Evolutionary conservation across 805 yeast genomes (phyloP).

Genomic region (Suhomyces sp.): DNA sequence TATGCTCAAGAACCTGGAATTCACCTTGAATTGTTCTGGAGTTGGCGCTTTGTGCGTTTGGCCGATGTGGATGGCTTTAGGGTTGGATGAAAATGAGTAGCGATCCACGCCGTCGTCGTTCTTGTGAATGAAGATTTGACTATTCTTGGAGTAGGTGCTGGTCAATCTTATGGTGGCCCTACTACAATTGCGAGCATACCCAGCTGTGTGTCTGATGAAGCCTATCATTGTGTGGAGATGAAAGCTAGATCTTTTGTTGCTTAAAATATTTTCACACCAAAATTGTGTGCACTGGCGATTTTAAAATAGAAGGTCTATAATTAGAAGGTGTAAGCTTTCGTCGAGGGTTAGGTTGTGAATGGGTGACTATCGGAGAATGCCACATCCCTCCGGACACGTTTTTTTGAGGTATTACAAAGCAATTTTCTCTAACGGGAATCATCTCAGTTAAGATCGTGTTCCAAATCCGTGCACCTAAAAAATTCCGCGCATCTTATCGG

Average conservation of each 20-base stretch:
- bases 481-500: background rate
- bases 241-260: background rate
- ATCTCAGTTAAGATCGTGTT: too few species aligned
- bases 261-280: background rate
- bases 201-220: background rate
- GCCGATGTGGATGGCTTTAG: slow-evolving; percentile 10
- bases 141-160: background rate
- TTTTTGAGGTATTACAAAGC: background rate
- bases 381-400: background rate
- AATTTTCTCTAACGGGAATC: background rate
- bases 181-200: background rate
- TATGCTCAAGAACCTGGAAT: slow-evolving; percentile 24
- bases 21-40: slow-evolving; percentile 23
- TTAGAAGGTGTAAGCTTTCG: background rate
- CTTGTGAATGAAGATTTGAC: slow-evolving; percentile 10
- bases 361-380: background rate
- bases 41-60: slow-evolving; percentile 7
- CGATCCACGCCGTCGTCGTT: slow-evolving; percentile 1
- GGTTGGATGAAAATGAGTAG: slow-evolving; percentile 10
- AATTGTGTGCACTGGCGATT: background rate
- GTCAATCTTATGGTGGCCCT: background rate
- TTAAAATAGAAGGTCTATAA: background rate
- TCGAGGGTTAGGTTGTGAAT: background rate
- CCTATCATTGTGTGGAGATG: background rate
- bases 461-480: background rate